Conservation (phyloP, 2,329 filamentous ascomycete species). For the Ophiocordyceps camponoti-floridani region DNA sequence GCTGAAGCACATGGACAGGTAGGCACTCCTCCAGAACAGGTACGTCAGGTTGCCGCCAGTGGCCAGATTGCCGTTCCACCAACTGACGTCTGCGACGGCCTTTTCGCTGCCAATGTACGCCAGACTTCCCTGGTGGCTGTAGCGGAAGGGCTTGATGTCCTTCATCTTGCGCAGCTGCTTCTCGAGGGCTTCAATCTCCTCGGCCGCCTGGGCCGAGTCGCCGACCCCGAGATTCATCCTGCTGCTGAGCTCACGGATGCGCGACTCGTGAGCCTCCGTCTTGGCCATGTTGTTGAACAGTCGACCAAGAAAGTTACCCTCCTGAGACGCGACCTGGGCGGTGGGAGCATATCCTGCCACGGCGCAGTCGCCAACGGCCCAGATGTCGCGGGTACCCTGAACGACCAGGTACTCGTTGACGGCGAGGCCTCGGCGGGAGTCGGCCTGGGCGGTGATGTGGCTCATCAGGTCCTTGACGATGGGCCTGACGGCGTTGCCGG, state of each 20-base stretch:
- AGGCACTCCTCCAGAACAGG: constrained; percentile 95
- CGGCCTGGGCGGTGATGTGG: constrained; percentile 85
- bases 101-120: constrained; percentile 98
- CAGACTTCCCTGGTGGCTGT: constrained; percentile 91
- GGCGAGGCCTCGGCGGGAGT: constrained; percentile 82
- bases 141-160: constrained; percentile 94
- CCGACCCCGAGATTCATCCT: constrained; percentile 41
- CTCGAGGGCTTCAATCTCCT: constrained; percentile 72
- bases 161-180: constrained; percentile 77
- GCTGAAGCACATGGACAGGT: constrained; percentile 99
- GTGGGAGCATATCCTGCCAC: constrained; percentile 96
- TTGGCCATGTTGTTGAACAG: constrained; percentile 99
- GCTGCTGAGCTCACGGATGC: constrained; percentile 52
- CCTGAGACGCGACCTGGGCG: constrained; percentile 88
- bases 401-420: constrained; percentile 99
- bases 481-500: constrained; percentile 82
- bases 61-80: constrained; percentile 93
- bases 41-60: constrained; percentile 88
- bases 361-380: constrained; percentile 94
- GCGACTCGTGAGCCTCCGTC: constrained; percentile 63
- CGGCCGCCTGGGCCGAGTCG: constrained; percentile 48
- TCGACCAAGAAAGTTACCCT: constrained; percentile 84
- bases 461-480: constrained; percentile 82
- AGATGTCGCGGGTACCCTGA: constrained; percentile 90
- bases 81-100: constrained; percentile 91